Base-by-base conservation (phyloP, 108 stramenopile genomes). In the Asterionellopsis glacialis region DNA sequence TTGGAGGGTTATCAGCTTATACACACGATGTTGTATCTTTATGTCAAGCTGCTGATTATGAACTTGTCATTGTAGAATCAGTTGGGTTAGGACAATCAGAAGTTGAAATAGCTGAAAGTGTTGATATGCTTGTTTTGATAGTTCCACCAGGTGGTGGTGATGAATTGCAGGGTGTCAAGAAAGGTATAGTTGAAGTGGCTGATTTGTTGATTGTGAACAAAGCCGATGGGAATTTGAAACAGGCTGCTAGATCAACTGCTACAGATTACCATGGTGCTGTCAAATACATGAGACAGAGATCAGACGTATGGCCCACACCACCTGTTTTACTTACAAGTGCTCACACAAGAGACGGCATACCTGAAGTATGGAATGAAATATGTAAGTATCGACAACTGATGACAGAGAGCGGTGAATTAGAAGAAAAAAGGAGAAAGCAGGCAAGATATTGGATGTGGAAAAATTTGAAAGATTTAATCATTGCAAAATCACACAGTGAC, bases 41-140 rank as follows among this genome's bases (percentile, higher is more conserved):
- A 0, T 95, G 95, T 64, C 80, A 92, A 45, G 74, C 81, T 13
- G 97, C 96, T 1, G 86, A 83, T 3, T 97, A 93, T 69, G 80
- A 96, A 39, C 57, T 94, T 11, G 80, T 96, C n/a, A 64, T 99
- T 25, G 83, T 99, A 11, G 98, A 99, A 71, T 96, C 94, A 13
- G 98, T 99, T 13, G 98, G 98, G 7, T 70, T 98, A 15, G 98
- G 98, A 21, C 97, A 99, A 67, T 86, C 81, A 12, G 98, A 99
- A 75, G 83, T 98, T 7, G 89, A 94, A 45, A 75, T 96, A 42
- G 82, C 87, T 54, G 64, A 89, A 61, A 79, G 79, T 22, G 90
- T 93, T 64, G 98, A 99, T 70, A 73, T 95, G 69, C 57, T 95
- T n/a, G 51, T 96, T 13, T 73, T 99, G 63, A 28, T 98, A 44